phyloP scores from a whole-genome alignment of 2,329 filamentous ascomycete species.

The Fusarium incarnatum region DNA sequence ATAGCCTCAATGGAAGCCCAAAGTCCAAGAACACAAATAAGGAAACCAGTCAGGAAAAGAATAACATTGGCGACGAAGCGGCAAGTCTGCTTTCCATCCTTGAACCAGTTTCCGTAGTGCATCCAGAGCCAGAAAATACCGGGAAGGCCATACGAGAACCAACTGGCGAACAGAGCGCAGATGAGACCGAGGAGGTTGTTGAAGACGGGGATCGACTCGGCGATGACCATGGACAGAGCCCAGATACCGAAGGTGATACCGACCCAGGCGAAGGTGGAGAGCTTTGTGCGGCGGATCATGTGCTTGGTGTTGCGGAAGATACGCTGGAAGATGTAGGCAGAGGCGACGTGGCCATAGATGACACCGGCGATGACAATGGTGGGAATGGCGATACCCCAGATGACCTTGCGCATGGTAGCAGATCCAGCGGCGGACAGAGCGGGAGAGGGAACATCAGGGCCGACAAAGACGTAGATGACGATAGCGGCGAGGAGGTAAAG shows the following conservation, averaged over 20 bases:
- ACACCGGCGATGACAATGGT: conserved; percentile 76
- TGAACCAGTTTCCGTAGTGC: conserved; percentile 57
- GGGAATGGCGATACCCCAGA: conserved; percentile 75
- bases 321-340: conserved; percentile 74
- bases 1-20: conserved; percentile 56
- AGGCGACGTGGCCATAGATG: conserved; percentile 75
- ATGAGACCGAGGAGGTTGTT: conserved; percentile 73
- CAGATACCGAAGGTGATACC: conserved; percentile 66
- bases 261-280: conserved; percentile 68
- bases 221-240: conserved; percentile 74
- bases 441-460: conserved; percentile 70
- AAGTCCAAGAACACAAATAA: conserved; percentile 54
- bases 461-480: conserved; percentile 76
- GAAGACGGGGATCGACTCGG: conserved; percentile 77
- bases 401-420: conserved; percentile 67
- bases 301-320: conserved; percentile 70
- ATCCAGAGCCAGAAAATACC: conserved; percentile 62
- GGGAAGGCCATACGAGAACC: conserved; percentile 70
- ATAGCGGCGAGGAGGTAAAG: conserved; percentile 74
- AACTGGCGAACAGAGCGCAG: conserved; percentile 71
- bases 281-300: conserved; percentile 61
- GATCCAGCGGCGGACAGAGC: conserved; percentile 71
- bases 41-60: conserved; percentile 50
- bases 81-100: conserved; percentile 46
- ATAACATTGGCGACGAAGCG: conserved; percentile 50